Evolutionary conservation across 306 rosid species (phyloP).

Genomic region (Albizia julibrissin): DNA sequence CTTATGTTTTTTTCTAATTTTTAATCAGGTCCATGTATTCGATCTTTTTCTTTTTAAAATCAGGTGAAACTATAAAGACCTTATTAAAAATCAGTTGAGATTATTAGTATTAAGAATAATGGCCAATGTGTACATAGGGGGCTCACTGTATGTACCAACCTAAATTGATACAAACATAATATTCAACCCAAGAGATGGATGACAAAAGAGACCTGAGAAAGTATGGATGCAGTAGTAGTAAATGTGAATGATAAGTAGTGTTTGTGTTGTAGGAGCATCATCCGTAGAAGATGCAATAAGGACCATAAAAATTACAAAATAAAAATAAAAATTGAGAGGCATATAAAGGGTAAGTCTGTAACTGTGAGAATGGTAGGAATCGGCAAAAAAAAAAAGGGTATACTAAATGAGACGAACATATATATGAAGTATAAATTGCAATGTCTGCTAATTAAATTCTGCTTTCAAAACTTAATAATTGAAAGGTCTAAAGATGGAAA

Average conservation of each 20-base stretch:
- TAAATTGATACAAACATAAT: neutral
- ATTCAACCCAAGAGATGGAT: neutral
- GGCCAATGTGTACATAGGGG: neutral
- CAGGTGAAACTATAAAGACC: no score
- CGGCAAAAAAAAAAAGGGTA: no score
- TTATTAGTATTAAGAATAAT: neutral
- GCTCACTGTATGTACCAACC: neutral
- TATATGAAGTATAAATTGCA: neutral
- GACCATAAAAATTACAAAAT: neutral
- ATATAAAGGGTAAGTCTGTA: neutral
- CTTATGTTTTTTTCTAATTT: no score
- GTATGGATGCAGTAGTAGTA: no score
- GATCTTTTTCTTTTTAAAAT: no score
- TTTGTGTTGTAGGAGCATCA: neutral
- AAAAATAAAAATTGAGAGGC: neutral
- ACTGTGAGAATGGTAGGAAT: neutral
- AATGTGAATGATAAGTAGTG: neutral
- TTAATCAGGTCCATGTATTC: no score
- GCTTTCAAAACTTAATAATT: neutral
- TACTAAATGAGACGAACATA: neutral
- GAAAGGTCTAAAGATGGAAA: neutral
- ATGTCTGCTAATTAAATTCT: neutral
- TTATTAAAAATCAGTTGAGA: no score
- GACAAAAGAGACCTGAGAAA: no score
- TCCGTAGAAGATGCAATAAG: neutral